Base-by-base conservation (phyloP, 2,329 filamentous ascomycete species). In the Parafenestella ontariensis region DNA sequence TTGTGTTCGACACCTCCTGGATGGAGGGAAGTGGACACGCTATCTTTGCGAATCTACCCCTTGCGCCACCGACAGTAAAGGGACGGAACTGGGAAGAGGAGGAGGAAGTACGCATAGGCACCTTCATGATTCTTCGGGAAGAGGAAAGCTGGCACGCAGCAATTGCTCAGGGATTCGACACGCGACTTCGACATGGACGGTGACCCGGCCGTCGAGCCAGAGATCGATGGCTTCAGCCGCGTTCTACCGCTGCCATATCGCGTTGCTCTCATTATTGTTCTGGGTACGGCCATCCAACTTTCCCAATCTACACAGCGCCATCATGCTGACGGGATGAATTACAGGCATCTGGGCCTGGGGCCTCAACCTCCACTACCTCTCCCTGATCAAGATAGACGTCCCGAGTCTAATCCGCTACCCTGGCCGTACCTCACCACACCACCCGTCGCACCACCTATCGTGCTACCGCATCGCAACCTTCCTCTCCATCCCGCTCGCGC, bases 331-430 rank as follows among this genome's bases (percentile, higher is more conserved):
- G 37, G 33, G 15, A 46, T 40, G n/a, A n/a, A 13, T 45, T 44
- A 56, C 63, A 96, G 92, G 91, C 65, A 88, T 96, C 70, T 98
- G 94, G 94, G 92, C 91, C 74, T 99, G 94, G 92, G 92, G 89
- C 62, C 77, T 90, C 66, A 98, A 97, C 79, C 86, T 98, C 36
- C 92, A 97, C 73, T 93, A 91, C 78, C 87, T 98, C 56, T 83
- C 89, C 68, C 78, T 86, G 54, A 82, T 87, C 69, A 90, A 90
- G 73, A 96, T 99, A 79, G 92, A 97, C 76, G 90, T 96, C 50
- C 90, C 92, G 18, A 83, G 87, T 28, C 83, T 98, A 53, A 91
- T 98, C 68, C 88, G 90, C 75, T 98, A 98, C 76, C 92, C 92
- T 34, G 80, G 85, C 37, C 90, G 92, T 62, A 79, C 87, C 46